Percentiles rank a stretch among this genome's conserved stretches.
These are phyloP conservation scores for Tolypocladium capitatum DNA, from an alignment of 2,329 filamentous ascomycete species.

Conservation along the genomic window DNA sequence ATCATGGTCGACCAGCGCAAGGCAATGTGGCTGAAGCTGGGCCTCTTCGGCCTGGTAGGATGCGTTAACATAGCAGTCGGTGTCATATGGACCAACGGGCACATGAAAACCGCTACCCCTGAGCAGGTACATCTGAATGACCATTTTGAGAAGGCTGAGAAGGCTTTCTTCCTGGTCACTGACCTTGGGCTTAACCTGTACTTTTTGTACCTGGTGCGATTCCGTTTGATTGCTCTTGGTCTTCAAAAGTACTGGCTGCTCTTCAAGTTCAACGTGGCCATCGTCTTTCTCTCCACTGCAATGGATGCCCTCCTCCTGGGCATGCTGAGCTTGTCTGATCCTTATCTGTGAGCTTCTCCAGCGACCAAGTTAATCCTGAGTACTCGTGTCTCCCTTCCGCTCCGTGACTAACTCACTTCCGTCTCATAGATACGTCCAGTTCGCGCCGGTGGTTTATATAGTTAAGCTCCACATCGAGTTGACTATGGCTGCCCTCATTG, in stretches of 20 bases:
- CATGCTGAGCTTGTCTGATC: constrained; percentile 9
- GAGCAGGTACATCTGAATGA: constrained; percentile 6
- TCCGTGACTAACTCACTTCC: neutral
- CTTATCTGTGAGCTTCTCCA: constrained; percentile 2
- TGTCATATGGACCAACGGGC: constrained; percentile 25
- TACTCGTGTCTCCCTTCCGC: neutral
- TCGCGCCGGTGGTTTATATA: constrained; percentile 37
- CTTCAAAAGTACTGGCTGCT: constrained; percentile 36
- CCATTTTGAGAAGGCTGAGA: constrained; percentile 17
- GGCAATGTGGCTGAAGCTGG: constrained; percentile 20
- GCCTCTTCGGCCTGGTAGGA: constrained; percentile 18
- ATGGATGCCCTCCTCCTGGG: constrained; percentile 26
- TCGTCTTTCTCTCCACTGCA: constrained; percentile 32
- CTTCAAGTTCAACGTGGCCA: constrained; percentile 32
- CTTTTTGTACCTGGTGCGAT: constrained; percentile 33
- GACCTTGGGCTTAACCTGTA: constrained; percentile 35
- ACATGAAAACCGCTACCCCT: constrained; percentile 7
- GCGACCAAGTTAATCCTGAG: constrained; percentile 2
- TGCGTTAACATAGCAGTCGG: constrained; percentile 25
- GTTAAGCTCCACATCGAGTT: constrained; percentile 41
- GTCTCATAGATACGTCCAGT: constrained; percentile 24
- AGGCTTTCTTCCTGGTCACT: constrained; percentile 34
- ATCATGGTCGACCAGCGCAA: constrained; percentile 24
- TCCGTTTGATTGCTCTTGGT: constrained; percentile 30
- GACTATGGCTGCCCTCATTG: constrained; percentile 37